A percentile compares a stretch with the other conserved stretches of the same genome.
phyloP scores from a whole-genome alignment of 352 stramenopile species.

The Phytophthora citrophthora region DNA sequence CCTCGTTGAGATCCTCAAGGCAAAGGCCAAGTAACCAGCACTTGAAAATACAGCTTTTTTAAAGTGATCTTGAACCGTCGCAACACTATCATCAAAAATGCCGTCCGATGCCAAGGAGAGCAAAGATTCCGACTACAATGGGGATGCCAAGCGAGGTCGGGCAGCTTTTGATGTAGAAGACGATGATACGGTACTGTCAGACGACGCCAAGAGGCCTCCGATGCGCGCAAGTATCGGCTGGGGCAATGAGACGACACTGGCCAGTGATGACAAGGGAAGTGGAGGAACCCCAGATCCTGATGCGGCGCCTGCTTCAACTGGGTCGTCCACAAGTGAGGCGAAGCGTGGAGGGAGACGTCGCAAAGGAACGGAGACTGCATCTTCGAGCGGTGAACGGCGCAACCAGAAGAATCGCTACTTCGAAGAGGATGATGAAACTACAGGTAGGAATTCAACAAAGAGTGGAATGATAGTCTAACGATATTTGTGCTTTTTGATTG shows the following conservation, averaged over 20 bases:
- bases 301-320: conserved; percentile 11
- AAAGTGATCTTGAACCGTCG: conserved; percentile 22
- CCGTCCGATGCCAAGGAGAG: conserved; percentile 35
- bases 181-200: conserved; percentile 42
- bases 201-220: conserved; percentile 57
- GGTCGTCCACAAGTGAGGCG: conserved; percentile 34
- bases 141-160: conserved; percentile 25
- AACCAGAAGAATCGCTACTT: conserved; percentile 81
- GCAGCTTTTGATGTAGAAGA: conserved; percentile 59
- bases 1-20: background rate
- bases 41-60: conserved; percentile 2
- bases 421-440: conserved; percentile 72
- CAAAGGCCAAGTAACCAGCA: too few relatives aligned
- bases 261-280: conserved; percentile 36
- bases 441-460: conserved; percentile 33
- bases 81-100: conserved; percentile 7
- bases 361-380: conserved; percentile 52
- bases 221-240: conserved; percentile 71
- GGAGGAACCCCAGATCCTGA: conserved; percentile 18
- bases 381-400: conserved; percentile 25
- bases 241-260: conserved; percentile 44
- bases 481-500: background rate
- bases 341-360: conserved; percentile 66
- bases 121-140: conserved; percentile 21
- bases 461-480: background rate